phyloP scores from a whole-genome alignment of 106 monocot genomes.

The Allium cepa region DNA sequence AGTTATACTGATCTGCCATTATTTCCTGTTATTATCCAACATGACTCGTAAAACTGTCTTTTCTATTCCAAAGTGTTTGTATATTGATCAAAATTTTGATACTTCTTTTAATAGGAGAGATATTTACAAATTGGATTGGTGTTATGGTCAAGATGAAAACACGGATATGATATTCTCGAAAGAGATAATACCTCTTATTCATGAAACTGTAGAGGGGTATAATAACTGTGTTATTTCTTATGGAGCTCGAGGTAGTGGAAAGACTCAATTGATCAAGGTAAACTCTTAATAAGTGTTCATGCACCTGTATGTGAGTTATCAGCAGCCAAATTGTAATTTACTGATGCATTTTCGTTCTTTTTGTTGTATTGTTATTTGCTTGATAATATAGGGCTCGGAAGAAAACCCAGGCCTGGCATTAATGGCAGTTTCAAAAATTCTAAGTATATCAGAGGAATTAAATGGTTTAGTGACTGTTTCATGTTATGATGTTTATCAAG shows the following conservation, averaged over 20 bases:
- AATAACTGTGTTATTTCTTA: conserved; percentile 57
- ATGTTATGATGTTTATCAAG: conserved; percentile 45
- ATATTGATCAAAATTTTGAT: too few species aligned
- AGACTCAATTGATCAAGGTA: conserved; percentile 52
- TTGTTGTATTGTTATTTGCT: not conserved
- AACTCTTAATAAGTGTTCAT: not conserved
- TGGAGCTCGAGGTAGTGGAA: conserved; percentile 58
- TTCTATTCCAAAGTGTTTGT: too few species aligned
- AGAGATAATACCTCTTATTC: conserved; percentile 53
- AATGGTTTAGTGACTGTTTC: conserved; percentile 30
- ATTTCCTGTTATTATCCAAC: too few species aligned
- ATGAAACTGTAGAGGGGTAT: conserved; percentile 21
- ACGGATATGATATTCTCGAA: conserved; percentile 16
- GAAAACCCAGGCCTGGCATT: conserved; percentile 44
- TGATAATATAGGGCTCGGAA: conserved; percentile 27
- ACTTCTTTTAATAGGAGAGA: conserved; percentile 11
- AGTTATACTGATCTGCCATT: not conserved
- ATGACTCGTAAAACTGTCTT: too few species aligned
- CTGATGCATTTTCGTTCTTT: too few species aligned
- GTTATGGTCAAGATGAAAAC: conserved; percentile 44
- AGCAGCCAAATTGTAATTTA: too few species aligned
- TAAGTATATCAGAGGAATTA: conserved; percentile 17
- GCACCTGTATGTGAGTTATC: too few species aligned
- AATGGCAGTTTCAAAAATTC: conserved; percentile 28
- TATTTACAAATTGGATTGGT: conserved; percentile 47